phyloP scores from a whole-genome alignment of 176 grass and related monocot species.

The Triticum dicoccoides region DNA sequence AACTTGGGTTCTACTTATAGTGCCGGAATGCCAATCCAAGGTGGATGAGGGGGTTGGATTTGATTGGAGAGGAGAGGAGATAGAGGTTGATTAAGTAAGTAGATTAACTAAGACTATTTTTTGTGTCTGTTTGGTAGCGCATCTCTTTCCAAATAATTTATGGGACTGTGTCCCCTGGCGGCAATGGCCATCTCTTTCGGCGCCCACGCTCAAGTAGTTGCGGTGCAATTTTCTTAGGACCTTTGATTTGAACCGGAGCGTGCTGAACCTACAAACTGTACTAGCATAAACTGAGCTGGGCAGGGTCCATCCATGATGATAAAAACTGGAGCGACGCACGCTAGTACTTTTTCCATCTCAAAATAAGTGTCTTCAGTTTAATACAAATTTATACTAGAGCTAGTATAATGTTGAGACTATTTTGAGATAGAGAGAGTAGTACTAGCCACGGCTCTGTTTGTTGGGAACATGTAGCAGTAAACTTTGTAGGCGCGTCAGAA shows the following conservation, averaged over 20 bases:
- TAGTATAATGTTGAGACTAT: no score
- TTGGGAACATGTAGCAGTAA: background rate
- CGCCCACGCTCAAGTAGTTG: background rate
- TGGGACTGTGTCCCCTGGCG: constrained; percentile 11
- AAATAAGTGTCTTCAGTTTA: no score
- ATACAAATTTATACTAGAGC: no score
- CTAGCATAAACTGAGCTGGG: background rate
- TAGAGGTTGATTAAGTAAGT: background rate
- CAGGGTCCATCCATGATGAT: background rate
- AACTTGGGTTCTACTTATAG: constrained; percentile 27
- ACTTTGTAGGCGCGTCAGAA: background rate
- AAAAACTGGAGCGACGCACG: no score
- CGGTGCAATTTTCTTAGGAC: background rate
- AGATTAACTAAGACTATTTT: background rate
- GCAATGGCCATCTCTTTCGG: constrained; percentile 23
- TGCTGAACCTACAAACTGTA: background rate
- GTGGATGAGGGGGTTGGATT: background rate
- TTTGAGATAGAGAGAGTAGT: no score
- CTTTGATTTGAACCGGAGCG: background rate
- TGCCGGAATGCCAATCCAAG: background rate
- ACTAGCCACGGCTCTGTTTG: background rate
- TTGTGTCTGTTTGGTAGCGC: constrained; percentile 18
- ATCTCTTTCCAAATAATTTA: constrained; percentile 37
- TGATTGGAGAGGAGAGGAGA: background rate
- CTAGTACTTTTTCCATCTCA: no score